Conservation (phyloP, 148 eudicot genomes). For the Rhododendron henanense region DNA sequence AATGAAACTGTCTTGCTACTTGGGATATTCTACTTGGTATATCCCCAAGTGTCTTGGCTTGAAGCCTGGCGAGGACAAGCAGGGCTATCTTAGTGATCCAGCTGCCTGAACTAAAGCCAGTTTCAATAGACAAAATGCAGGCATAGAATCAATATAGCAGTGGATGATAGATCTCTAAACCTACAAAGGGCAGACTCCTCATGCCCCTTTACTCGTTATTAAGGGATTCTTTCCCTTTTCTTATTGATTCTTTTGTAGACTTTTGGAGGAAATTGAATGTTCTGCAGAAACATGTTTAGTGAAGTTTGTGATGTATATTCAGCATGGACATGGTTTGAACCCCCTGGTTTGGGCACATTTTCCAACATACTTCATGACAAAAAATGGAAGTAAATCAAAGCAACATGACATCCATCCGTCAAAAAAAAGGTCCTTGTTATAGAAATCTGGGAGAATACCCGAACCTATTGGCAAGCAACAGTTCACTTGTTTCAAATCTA, state of each 20-base stretch:
- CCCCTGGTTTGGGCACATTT: neutral
- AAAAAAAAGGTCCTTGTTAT: neutral
- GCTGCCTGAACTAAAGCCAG: neutral
- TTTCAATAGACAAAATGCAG: neutral
- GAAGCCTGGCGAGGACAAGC: neutral
- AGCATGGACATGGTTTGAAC: neutral
- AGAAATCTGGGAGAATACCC: neutral
- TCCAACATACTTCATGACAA: neutral
- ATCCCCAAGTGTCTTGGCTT: neutral
- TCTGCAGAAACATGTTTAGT: neutral
- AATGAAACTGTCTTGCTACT: neutral
- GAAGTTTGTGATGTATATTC: neutral
- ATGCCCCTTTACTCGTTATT: neutral
- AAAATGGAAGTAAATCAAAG: neutral
- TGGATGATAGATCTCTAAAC: neutral
- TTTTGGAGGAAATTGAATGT: neutral
- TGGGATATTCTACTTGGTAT: neutral
- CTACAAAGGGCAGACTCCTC: neutral
- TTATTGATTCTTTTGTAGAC: neutral
- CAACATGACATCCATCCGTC: neutral
- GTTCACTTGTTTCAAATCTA: neutral
- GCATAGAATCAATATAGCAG: neutral
- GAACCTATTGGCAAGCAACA: neutral
- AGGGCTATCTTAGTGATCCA: neutral
- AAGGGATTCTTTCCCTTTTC: neutral